Conservation (phyloP, 768 basidiomycete species). For the Tulasnella sp. region DNA sequence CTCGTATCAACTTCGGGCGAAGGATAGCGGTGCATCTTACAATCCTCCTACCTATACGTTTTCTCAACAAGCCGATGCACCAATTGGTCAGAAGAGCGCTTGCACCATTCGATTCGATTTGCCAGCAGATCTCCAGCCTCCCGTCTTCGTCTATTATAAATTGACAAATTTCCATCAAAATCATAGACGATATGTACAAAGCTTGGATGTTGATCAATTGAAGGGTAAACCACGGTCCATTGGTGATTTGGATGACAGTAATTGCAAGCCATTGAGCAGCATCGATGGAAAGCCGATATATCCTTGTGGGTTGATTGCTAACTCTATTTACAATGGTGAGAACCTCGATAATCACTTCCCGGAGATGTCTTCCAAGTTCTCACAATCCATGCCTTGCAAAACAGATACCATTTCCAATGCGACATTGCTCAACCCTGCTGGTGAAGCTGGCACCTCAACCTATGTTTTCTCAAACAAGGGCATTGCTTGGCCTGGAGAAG, state of each 20-base stretch:
- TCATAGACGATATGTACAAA: constrained; percentile 94
- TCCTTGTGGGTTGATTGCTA: constrained; percentile 95
- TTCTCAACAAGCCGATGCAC: constrained; percentile 37
- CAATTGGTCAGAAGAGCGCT: constrained; percentile 30
- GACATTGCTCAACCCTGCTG: constrained; percentile 40
- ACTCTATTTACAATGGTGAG: constrained; percentile 89
- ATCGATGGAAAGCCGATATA: constrained; percentile 50
- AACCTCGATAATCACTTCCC: neutral
- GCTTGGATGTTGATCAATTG: constrained; percentile 71
- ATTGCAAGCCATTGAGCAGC: constrained; percentile 79
- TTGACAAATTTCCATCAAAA: constrained; percentile 96
- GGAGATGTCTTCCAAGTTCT: neutral
- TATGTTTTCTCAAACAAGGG: constrained; percentile 66
- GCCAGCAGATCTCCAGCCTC: constrained; percentile 55
- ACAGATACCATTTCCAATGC: constrained; percentile 71
- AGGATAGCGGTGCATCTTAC: constrained; percentile 33
- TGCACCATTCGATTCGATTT: constrained; percentile 77
- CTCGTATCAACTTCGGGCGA: constrained; percentile 52
- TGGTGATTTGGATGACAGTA: constrained; percentile 43
- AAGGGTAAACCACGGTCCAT: constrained; percentile 49
- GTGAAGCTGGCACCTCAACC: constrained; percentile 28
- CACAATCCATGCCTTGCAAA: constrained; percentile 2
- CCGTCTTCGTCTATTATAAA: constrained; percentile 92
- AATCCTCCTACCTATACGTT: constrained; percentile 63
- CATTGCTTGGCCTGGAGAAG: constrained; percentile 95